Evolutionary conservation across 2,329 filamentous ascomycete species (phyloP).

Genomic region (Beauveria varroae): DNA sequence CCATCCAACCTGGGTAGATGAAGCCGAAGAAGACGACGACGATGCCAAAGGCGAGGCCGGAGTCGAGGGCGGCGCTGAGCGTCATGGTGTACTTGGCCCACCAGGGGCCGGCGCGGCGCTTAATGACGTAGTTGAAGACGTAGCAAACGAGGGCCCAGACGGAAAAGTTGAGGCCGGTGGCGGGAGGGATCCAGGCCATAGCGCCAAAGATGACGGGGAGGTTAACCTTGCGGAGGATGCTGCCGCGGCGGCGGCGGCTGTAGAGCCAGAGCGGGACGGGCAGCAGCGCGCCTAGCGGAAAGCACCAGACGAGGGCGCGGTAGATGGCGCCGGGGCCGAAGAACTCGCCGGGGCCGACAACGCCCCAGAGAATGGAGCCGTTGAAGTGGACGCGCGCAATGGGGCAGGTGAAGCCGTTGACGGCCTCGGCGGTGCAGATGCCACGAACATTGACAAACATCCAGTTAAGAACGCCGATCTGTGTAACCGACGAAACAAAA

Average conservation of each 20-base stretch:
- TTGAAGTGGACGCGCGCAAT: constrained; percentile 87
- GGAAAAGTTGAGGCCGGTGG: constrained; percentile 79
- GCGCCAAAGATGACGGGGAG: constrained; percentile 77
- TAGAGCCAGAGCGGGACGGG: constrained; percentile 71
- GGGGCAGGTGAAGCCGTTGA: constrained; percentile 82
- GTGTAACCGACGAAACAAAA: constrained; percentile 68
- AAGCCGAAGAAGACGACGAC: constrained; percentile 81
- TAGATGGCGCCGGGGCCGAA: constrained; percentile 73
- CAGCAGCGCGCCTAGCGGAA: constrained; percentile 66
- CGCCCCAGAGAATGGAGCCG: constrained; percentile 82
- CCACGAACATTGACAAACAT: constrained; percentile 73
- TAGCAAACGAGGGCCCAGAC: constrained; percentile 83
- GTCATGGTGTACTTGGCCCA: constrained; percentile 93
- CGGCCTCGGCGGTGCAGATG: constrained; percentile 71
- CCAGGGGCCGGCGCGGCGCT: constrained; percentile 63
- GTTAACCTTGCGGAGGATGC: constrained; percentile 68
- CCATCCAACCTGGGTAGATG: constrained; percentile 70
- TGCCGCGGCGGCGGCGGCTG: constrained; percentile 49
- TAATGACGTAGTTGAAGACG: constrained; percentile 72
- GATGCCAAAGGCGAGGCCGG: constrained; percentile 72
- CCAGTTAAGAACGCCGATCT: constrained; percentile 83
- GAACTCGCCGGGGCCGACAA: constrained; percentile 75
- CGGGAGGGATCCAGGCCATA: constrained; percentile 79
- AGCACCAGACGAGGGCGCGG: constrained; percentile 71
- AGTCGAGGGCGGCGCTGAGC: constrained; percentile 74